Conservation (phyloP, 306 rosid species). For the Hippophae gyantsensis region DNA sequence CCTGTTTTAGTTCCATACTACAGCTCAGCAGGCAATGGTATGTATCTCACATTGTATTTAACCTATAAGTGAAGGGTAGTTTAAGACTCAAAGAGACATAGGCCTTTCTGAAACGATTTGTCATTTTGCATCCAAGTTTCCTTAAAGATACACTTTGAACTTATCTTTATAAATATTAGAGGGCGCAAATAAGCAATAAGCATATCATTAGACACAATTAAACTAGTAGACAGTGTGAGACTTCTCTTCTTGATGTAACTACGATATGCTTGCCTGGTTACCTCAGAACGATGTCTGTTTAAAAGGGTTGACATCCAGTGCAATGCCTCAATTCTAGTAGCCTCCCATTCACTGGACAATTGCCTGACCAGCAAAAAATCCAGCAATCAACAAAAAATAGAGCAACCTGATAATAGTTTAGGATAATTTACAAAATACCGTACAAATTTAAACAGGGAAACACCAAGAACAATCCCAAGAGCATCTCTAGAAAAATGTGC, state of each 20-base stretch:
- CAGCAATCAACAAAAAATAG: slow-evolving; percentile 22
- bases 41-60: neutral
- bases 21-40: neutral
- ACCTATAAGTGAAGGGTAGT: too few species aligned
- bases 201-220: neutral
- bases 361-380: slow-evolving; percentile 57
- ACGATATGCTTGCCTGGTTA: slow-evolving; percentile 10
- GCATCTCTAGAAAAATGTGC: slow-evolving; percentile 15
- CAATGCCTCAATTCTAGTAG: slow-evolving; percentile 91
- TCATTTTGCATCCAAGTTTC: neutral
- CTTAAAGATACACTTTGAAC: neutral
- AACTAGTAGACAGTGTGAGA: neutral
- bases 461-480: slow-evolving; percentile 14
- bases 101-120: neutral
- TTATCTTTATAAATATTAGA: neutral
- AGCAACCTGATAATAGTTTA: neutral
- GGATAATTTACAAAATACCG: neutral
- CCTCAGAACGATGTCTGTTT: slow-evolving; percentile 73
- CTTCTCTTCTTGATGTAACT: too few species aligned
- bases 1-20: neutral
- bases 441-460: slow-evolving; percentile 14
- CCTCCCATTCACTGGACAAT: slow-evolving; percentile 85
- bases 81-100: too few species aligned
- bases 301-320: slow-evolving; percentile 89
- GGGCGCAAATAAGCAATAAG: slow-evolving; percentile 1